These are phyloP conservation scores for Tuber umbilicatum DNA, from an alignment of 495 filamentous ascomycete genomes.

Conservation along the genomic window DNA sequence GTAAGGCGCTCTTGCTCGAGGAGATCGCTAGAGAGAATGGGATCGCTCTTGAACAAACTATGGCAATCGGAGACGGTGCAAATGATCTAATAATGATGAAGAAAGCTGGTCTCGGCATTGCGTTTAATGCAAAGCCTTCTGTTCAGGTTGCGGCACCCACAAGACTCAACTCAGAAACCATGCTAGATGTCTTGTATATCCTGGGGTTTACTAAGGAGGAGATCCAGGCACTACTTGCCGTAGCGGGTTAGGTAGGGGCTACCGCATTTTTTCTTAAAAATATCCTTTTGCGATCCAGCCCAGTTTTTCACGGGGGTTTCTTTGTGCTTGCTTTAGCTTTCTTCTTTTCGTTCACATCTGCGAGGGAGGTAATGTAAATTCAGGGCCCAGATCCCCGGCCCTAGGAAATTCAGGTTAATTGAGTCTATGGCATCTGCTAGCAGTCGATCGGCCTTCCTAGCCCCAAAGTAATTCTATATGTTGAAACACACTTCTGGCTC, in stretches of 20 bases:
- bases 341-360: background rate
- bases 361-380: background rate
- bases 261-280: background rate
- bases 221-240: background rate
- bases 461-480: background rate
- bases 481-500: too few species aligned
- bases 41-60: constrained; percentile 64
- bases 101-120: constrained; percentile 79
- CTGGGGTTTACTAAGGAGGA: constrained; percentile 69
- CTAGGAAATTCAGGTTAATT: background rate
- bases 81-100: constrained; percentile 93
- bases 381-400: background rate
- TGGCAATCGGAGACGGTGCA: constrained; percentile 88
- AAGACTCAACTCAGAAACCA: constrained; percentile 68
- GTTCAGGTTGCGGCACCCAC: constrained; percentile 82
- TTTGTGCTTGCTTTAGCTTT: background rate
- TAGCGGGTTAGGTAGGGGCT: background rate
- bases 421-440: background rate
- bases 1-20: constrained; percentile 68
- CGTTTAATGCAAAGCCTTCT: constrained; percentile 86
- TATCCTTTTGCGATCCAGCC: background rate
- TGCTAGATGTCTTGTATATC: constrained; percentile 76
- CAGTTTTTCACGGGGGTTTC: background rate
- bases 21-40: constrained; percentile 68
- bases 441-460: background rate